A percentile compares a stretch with the other conserved stretches of the same genome.
Evolutionary conservation across 2,329 filamentous ascomycete genomes (phyloP).

Genomic region (Colletotrichum agaves): DNA sequence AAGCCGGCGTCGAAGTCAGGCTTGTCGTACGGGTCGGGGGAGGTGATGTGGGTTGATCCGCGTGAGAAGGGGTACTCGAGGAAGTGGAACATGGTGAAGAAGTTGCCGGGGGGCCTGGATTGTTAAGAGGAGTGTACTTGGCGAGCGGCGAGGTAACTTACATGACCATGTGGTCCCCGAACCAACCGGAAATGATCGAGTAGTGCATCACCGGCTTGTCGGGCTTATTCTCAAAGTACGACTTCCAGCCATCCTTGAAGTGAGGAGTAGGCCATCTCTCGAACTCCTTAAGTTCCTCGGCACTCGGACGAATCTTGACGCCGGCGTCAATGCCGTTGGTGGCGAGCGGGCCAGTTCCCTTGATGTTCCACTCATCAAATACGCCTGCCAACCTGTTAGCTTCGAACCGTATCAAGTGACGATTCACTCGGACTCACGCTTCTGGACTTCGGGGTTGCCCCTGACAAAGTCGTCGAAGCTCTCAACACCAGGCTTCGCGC

Average conservation of each 20-base stretch:
- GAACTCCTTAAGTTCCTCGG: conserved; percentile 74
- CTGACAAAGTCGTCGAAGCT: conserved; percentile 84
- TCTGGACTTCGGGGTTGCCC: conserved; percentile 78
- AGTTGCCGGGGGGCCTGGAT: conserved; percentile 77
- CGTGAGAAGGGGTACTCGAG: conserved; percentile 81
- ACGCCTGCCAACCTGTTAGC: conserved; percentile 57
- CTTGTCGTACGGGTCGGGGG: conserved; percentile 76
- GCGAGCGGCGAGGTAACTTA: conserved; percentile 42
- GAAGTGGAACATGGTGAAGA: conserved; percentile 89
- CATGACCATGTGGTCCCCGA: conserved; percentile 70
- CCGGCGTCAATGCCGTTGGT: conserved; percentile 85
- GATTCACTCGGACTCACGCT: conserved; percentile 59
- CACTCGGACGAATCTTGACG: conserved; percentile 79
- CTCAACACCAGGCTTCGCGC: conserved; percentile 79
- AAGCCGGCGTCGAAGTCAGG: conserved; percentile 85
- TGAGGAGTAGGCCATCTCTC: conserved; percentile 79
- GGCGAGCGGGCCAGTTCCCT: conserved; percentile 80
- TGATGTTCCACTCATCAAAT: conserved; percentile 81
- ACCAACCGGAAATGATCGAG: conserved; percentile 76
- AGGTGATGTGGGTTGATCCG: conserved; percentile 76
- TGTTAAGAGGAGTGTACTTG: conserved; percentile 53
- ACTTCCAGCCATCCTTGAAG: conserved; percentile 81
- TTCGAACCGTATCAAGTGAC: too few relatives aligned
- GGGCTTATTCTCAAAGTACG: conserved; percentile 85
- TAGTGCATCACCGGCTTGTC: conserved; percentile 92